phyloP scores from a whole-genome alignment of 2,329 filamentous ascomycete species.

The Raffaelea arxii region DNA sequence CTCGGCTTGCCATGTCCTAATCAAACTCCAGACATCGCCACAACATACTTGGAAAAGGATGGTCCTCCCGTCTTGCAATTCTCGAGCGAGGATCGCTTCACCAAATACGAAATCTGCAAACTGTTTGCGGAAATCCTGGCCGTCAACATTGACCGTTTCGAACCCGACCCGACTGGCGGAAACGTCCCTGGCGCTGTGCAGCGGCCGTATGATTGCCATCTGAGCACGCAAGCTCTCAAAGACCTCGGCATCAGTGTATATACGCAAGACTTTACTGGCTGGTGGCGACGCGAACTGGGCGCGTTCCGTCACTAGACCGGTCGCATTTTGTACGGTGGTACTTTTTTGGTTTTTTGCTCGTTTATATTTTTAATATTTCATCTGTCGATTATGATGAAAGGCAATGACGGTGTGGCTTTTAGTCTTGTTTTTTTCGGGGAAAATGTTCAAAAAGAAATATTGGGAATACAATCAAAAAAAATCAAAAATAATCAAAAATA shows the following conservation, averaged over 20 bases:
- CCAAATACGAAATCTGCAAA: constrained; percentile 83
- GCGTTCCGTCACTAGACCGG: constrained; percentile 43
- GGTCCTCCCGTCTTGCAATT: constrained; percentile 69
- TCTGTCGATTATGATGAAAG: too few relatives aligned
- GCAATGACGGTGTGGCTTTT: too few relatives aligned
- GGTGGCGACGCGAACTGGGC: constrained; percentile 63
- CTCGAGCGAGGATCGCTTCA: constrained; percentile 75
- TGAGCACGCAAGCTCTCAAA: constrained; percentile 65
- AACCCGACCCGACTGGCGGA: constrained; percentile 60
- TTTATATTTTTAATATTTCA: too few relatives aligned
- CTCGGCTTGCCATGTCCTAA: too few relatives aligned
- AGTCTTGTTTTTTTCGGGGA: too few relatives aligned
- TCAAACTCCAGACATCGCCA: constrained; percentile 61
- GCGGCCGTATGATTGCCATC: constrained; percentile 79
- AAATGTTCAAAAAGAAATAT: too few relatives aligned
- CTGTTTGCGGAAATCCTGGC: constrained; percentile 72
- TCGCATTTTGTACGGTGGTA: too few relatives aligned
- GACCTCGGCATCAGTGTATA: constrained; percentile 65
- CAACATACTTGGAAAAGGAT: constrained; percentile 50
- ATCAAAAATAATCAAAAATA: too few relatives aligned
- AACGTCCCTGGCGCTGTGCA: constrained; percentile 62
- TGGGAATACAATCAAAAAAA: too few relatives aligned
- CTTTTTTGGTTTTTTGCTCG: too few relatives aligned
- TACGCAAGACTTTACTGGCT: constrained; percentile 65
- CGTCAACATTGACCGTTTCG: constrained; percentile 57